Evolutionary conservation across 371 early-diverging fungal species (phyloP).

Genomic region (Rhizopus microsporus): DNA sequence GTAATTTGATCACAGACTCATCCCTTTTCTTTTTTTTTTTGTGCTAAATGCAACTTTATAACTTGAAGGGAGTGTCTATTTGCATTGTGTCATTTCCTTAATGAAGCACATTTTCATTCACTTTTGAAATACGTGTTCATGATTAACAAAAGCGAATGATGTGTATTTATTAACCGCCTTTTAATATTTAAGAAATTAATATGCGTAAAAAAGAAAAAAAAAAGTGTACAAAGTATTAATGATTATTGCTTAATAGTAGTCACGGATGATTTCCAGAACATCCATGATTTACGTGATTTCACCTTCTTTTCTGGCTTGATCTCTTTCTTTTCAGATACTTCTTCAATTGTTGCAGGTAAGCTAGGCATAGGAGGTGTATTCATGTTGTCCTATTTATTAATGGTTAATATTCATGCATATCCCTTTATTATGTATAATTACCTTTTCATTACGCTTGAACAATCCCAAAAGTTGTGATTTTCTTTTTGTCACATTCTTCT

Average conservation of each 20-base stretch:
- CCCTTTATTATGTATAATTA: conserved; percentile 4
- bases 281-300: conserved; percentile 24
- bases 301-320: conserved; percentile 14
- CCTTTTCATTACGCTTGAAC: conserved; percentile 29
- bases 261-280: conserved; percentile 26
- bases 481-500: conserved; percentile 22
- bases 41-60: no score
- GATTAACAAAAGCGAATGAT: no score
- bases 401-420: not conserved
- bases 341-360: not conserved
- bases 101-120: no score
- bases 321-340: not conserved
- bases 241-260: conserved; percentile 4
- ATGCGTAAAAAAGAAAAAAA: no score
- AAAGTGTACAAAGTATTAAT: not conserved
- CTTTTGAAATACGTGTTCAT: no score
- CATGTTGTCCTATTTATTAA: not conserved
- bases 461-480: conserved; percentile 28
- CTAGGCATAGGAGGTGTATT: not conserved
- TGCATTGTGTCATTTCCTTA: no score
- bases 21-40: no score
- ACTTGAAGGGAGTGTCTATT: no score
- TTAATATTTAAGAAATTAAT: no score
- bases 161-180: no score
- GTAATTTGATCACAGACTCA: no score